These are phyloP conservation scores for Trypanosoma grayi DNA, from an alignment of 208 protist genomes.

Conservation along the genomic window DNA sequence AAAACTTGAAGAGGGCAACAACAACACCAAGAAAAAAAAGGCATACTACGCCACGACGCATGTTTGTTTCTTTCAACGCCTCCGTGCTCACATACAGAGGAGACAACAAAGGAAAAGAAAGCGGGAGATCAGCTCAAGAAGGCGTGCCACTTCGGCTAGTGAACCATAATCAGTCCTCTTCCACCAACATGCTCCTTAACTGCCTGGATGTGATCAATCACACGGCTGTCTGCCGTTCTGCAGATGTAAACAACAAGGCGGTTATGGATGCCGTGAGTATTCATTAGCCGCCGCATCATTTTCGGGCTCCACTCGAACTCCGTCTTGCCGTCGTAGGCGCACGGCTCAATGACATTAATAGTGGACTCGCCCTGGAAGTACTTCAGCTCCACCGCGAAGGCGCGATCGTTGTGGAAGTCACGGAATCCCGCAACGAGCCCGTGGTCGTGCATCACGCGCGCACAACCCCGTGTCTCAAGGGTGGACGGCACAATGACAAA, in stretches of 20 bases:
- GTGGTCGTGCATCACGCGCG: slow-evolving; percentile 84
- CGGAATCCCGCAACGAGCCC: slow-evolving; percentile 88
- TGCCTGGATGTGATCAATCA: slow-evolving; percentile 90
- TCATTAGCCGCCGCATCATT: slow-evolving; percentile 88
- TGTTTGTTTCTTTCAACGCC: too few relatives aligned
- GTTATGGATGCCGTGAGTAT: slow-evolving; percentile 87
- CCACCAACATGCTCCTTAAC: slow-evolving; percentile 86
- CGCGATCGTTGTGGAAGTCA: slow-evolving; percentile 91
- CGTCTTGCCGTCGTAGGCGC: slow-evolving; percentile 81
- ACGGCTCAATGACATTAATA: slow-evolving; percentile 87
- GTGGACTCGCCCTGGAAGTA: slow-evolving; percentile 89
- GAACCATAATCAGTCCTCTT: slow-evolving; percentile 85
- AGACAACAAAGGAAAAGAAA: neutral
- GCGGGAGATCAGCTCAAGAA: neutral
- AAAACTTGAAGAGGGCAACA: neutral
- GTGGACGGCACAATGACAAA: slow-evolving; percentile 90
- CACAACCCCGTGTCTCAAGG: slow-evolving; percentile 83
- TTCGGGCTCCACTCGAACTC: slow-evolving; percentile 93
- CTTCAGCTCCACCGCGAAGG: slow-evolving; percentile 90
- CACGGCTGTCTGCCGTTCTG: slow-evolving; percentile 79
- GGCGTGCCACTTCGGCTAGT: slow-evolving; percentile 29
- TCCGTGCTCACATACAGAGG: neutral
- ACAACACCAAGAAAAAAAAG: neutral
- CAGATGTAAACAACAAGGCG: slow-evolving; percentile 84
- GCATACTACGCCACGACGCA: too few relatives aligned